Base-by-base conservation (phyloP, 1,284 basidiomycete genomes). In the Ustilago vetiveriae region DNA sequence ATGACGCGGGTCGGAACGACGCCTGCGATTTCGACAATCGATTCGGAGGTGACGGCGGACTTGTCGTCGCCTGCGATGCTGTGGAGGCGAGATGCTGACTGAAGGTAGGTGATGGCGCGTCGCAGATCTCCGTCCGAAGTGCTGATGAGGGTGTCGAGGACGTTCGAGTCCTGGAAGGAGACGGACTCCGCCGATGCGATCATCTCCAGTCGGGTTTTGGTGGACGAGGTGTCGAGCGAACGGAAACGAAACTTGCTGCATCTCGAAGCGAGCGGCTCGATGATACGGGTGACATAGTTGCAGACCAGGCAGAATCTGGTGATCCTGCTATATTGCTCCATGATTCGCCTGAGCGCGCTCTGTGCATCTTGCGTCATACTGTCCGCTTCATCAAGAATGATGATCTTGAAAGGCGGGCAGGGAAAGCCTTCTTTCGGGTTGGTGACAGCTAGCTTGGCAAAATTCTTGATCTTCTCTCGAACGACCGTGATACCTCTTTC, bases 301-400 rank as follows among this genome's bases (percentile, higher is more conserved):
- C 96, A 99, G 6, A 98, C 92, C 19, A 99, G 86, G 84, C 96
- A 99, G 84, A 99, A 99, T 5, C 96, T 87, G 30, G 96, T 98
- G 81, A 98, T 98, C 45, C 90, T 88, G 7, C 92, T 93, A 80
- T 98, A 94, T 32, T 90, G 94, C 84, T 99, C 96, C 96, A 99
- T 99, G 80, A 98, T 98, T 21, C 96, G 88, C 44, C 95, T 87
- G 38, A 99, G 85, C 0, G 95, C 95, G 42, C 90, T 93, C 83
- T 99, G 95, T 2, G 95, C 95, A 81, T 98, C 95, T 83, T 98
- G 96, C 7, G 95, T 99, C 95, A 99, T 99, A 13, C 92, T 95
- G 82, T 99, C 96, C 33, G 96, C 96, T 84, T 99, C 96, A 79
- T 99, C 96, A 17, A 99, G 87, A 66, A 99, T 98, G 81, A 99